Conservation (phyloP, 2,329 filamentous ascomycete species). For the Colletotrichum costaricense region DNA sequence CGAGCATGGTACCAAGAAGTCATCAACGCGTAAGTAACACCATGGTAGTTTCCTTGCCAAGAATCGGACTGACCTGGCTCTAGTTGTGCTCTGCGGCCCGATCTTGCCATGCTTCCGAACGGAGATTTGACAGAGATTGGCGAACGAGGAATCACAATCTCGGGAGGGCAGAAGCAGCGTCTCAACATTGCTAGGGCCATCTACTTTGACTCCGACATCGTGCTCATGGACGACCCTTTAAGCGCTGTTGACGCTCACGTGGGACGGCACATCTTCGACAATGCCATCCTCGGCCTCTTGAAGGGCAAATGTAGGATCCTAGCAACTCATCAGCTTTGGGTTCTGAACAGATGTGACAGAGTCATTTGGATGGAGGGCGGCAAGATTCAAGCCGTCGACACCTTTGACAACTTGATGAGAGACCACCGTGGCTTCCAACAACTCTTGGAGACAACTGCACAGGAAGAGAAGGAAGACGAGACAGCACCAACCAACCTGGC, state of each 20-base stretch:
- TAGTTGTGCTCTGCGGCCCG: slow-evolving; percentile 83
- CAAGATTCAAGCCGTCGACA: slow-evolving; percentile 85
- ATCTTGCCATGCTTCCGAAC: slow-evolving; percentile 92
- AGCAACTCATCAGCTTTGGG: slow-evolving; percentile 95
- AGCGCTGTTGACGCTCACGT: slow-evolving; percentile 78
- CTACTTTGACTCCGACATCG: slow-evolving; percentile 75
- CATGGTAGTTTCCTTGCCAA: background rate
- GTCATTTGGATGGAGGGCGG: slow-evolving; percentile 95
- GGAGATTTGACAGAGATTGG: slow-evolving; percentile 94
- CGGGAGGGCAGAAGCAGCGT: slow-evolving; percentile 94
- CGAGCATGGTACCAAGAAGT: slow-evolving; percentile 84
- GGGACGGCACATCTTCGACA: slow-evolving; percentile 85
- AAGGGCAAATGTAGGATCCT: slow-evolving; percentile 91
- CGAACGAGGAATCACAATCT: slow-evolving; percentile 94
- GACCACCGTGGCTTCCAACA: slow-evolving; percentile 82
- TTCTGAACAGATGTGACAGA: slow-evolving; percentile 88
- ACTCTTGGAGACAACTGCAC: slow-evolving; percentile 86
- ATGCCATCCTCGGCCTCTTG: slow-evolving; percentile 89
- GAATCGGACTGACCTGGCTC: slow-evolving; percentile 22
- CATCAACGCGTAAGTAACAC: slow-evolving; percentile 73
- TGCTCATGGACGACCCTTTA: slow-evolving; percentile 77
- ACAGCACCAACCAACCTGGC: slow-evolving; percentile 51
- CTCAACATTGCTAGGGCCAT: slow-evolving; percentile 91
- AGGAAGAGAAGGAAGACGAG: slow-evolving; percentile 72
- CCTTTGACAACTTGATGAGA: slow-evolving; percentile 87